Base-by-base conservation (phyloP, 2,329 filamentous ascomycete species). In the Botryotinia calthae region DNA sequence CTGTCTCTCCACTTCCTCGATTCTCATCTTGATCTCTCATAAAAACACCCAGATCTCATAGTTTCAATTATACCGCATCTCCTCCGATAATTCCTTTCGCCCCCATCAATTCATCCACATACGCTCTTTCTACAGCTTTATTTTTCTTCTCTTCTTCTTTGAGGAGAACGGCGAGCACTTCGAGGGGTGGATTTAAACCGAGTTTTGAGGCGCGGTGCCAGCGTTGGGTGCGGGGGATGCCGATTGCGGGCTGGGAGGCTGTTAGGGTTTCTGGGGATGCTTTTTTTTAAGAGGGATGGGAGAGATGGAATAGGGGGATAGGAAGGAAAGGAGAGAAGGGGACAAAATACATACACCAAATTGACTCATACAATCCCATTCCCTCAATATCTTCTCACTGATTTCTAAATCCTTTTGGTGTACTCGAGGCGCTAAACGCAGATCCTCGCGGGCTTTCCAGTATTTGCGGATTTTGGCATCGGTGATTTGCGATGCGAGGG, bases 301-400 rank as follows among this genome's bases (percentile, higher is more conserved):
- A n/a, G n/a, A n/a, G n/a, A n/a, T n/a, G n/a, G n/a, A n/a, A n/a
- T n/a, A n/a, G 51, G 58, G 8, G 37, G n/a, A 2, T 14, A 22
- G n/a, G 62, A 34, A 58, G 10, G n/a, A n/a, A n/a, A n/a, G n/a
- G n/a, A n/a, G n/a, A n/a, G n/a, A n/a, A n/a, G n/a, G n/a, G n/a
- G n/a, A n/a, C n/a, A n/a, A n/a, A n/a, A n/a, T n/a, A n/a, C n/a
- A n/a, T n/a, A 97, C 94, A 72, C 96, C 96, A 81, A 93, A 99
- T 79, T 97, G 93, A 74, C 88, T 93, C 79, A 91, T 96, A 76
- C 97, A 91, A 81, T 99, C 96, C 83, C 96, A 99, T 81, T 97
- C 93, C 75, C 95, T 86, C 79, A 98, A 82, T 40, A 98, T 89
- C 85, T 95, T 97, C 86, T 98, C 95, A 72, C 91, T 86, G 63